Evolutionary conservation across 2,329 filamentous ascomycete species (phyloP), one percentile per base, ranked within the genome.

Genomic region (Penicillium sp.): DNA sequence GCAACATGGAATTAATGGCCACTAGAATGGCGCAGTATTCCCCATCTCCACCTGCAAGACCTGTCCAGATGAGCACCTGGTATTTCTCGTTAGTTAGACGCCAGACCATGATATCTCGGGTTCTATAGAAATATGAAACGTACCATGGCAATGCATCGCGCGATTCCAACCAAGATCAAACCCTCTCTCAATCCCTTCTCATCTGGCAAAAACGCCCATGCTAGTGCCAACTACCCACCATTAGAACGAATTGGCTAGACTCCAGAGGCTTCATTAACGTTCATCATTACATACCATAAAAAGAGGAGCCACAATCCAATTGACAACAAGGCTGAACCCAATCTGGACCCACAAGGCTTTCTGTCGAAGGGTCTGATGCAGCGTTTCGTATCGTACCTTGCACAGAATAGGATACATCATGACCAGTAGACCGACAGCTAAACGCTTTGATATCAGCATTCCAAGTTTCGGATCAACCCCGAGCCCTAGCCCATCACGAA

Each of bases 351-450:
- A 96, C 2, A 96, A 79, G 0, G 81, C 79, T 1, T 81, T 81
- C 1, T 86, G 80, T 3, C 78, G 73, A 59, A 95, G 83, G 2
- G 92, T 79, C 6, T 84, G 78, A 73, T 92, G 90, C 11, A 96
- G 76, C 0, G 85, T 84, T 73, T 96, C 91, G 74, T 87, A 96
- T 41, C 86, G 86, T 8, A 96, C 89, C 75, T 95, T 96, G 83
- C 91, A 96, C 0, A 96, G 80, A 59, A 96, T 96, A 0, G 92
- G 92, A 69, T 95, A 96, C 91, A 96, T 96, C 92, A 96, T 96
- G 38, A 96, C 88, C 0, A 96, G 82, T 0, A 96, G 79, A 0
- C 92, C 92, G 49, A 96, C 79, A 0, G 92, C 91, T 91, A 45
- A 5, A 38, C 15, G 43, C 43, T 31, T 17, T 47, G 43, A 47